Evolutionary conservation across 768 basidiomycete genomes (phyloP).

Genomic region (Auriscalpium orientale): DNA sequence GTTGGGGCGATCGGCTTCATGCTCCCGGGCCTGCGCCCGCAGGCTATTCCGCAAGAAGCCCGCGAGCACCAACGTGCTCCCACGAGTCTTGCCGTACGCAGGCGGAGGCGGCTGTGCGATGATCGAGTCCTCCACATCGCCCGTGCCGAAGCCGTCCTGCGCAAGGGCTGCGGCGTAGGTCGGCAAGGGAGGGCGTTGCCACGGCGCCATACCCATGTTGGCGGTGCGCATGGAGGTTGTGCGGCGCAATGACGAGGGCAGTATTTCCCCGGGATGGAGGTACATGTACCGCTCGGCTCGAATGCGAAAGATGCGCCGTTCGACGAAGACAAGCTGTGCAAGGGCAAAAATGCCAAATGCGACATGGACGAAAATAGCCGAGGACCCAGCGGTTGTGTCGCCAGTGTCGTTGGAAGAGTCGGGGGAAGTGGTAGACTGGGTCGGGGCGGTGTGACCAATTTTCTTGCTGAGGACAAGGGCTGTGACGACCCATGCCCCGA

Average conservation of each 20-base stretch:
- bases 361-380: conserved; percentile 52
- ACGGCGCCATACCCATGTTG: conserved; percentile 39
- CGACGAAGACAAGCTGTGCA: conserved; percentile 51
- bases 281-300: conserved; percentile 58
- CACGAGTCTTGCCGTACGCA: conserved; percentile 69
- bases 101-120: conserved; percentile 68
- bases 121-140: conserved; percentile 65
- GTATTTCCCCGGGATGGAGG: conserved; percentile 50
- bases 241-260: conserved; percentile 14
- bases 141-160: conserved; percentile 61
- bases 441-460: background rate
- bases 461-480: conserved; percentile 21
- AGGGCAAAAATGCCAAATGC: conserved; percentile 46
- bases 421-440: background rate
- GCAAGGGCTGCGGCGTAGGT: conserved; percentile 67
- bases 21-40: conserved; percentile 10
- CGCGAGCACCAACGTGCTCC: conserved; percentile 53
- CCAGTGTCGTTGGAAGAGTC: conserved; percentile 1
- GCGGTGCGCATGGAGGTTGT: background rate
- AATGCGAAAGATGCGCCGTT: conserved; percentile 56
- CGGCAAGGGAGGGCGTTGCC: conserved; percentile 64
- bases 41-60: conserved; percentile 33
- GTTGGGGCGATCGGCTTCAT: conserved; percentile 9
- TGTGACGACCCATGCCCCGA: conserved; percentile 47
- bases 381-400: conserved; percentile 7